A percentile compares a stretch with the other conserved stretches of the same genome.
phyloP scores from a whole-genome alignment of 1,284 basidiomycete species.

The Melanopsichium pennsylvanicum region DNA sequence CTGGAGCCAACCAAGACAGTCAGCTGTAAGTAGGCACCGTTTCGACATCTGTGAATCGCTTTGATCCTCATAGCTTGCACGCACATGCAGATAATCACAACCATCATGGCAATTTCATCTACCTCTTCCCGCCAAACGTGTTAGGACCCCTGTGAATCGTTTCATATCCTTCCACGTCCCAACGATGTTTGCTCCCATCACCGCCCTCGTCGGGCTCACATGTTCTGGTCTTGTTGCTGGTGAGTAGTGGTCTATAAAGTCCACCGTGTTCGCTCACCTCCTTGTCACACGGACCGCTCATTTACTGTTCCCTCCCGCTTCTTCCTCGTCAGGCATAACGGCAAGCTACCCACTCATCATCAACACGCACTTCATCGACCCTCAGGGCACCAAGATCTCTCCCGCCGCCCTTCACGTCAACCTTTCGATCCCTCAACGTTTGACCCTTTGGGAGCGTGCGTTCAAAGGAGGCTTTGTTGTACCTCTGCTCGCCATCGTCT shows the following conservation, averaged over 20 bases:
- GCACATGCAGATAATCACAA: too few species aligned
- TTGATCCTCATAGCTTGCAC: too few species aligned
- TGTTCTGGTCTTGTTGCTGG: constrained; percentile 25
- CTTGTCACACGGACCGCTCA: not conserved
- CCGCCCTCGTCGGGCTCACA: constrained; percentile 29
- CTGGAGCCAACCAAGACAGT: too few species aligned
- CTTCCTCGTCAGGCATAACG: constrained; percentile 12
- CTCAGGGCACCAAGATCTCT: constrained; percentile 25
- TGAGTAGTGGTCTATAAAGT: not conserved
- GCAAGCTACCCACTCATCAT: constrained; percentile 22
- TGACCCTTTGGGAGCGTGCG: constrained; percentile 35
- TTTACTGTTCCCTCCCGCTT: not conserved
- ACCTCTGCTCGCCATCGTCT: constrained; percentile 16
- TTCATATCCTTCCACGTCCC: too few species aligned
- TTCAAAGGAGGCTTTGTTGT: constrained; percentile 21
- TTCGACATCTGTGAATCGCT: too few species aligned
- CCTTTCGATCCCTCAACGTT: constrained; percentile 26
- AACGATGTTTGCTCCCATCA: constrained; percentile 1
- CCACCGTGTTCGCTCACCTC: not conserved
- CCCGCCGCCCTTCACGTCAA: constrained; percentile 22
- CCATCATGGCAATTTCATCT: too few species aligned
- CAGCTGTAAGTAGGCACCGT: too few species aligned
- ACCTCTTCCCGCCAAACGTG: too few species aligned
- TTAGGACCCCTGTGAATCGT: too few species aligned
- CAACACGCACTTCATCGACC: constrained; percentile 28